Conservation (phyloP, 768 basidiomycete genomes). For the Tubosaeta sp. region DNA sequence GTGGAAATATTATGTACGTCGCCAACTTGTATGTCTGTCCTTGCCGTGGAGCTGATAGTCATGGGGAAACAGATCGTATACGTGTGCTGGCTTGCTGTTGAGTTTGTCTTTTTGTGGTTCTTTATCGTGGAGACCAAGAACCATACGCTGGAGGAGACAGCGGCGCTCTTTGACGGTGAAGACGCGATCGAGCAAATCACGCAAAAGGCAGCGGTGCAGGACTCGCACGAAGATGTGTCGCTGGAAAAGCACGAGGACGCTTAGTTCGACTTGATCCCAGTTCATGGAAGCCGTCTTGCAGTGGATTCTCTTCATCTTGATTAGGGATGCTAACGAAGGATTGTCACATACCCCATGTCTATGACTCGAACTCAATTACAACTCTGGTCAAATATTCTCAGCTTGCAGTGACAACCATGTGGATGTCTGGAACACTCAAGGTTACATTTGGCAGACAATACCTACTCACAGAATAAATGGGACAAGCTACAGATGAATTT, state of each 20-base stretch:
- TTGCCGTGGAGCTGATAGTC: not conserved
- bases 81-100: slow-evolving; percentile 17
- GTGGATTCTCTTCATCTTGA: too few species aligned
- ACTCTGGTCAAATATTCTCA: too few species aligned
- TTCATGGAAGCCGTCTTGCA: too few species aligned
- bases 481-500: not conserved
- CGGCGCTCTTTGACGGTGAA: slow-evolving; percentile 68
- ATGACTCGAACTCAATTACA: too few species aligned
- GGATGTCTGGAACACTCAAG: too few species aligned
- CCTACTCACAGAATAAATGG: too few species aligned
- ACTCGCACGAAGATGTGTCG: not conserved
- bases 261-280: not conserved
- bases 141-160: slow-evolving; percentile 68
- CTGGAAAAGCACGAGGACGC: slow-evolving; percentile 8
- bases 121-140: slow-evolving; percentile 21
- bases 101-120: slow-evolving; percentile 12
- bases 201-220: slow-evolving; percentile 7
- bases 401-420: too few species aligned
- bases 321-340: not conserved
- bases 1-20: slow-evolving; percentile 43
- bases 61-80: slow-evolving; percentile 35
- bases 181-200: slow-evolving; percentile 17
- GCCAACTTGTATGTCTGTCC: not conserved
- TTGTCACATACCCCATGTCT: not conserved
- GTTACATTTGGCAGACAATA: too few species aligned